Evolutionary conservation across 805 yeast species (phyloP), one percentile per base, ranked within the genome.

Genomic region (Starmerella tilneyi): DNA sequence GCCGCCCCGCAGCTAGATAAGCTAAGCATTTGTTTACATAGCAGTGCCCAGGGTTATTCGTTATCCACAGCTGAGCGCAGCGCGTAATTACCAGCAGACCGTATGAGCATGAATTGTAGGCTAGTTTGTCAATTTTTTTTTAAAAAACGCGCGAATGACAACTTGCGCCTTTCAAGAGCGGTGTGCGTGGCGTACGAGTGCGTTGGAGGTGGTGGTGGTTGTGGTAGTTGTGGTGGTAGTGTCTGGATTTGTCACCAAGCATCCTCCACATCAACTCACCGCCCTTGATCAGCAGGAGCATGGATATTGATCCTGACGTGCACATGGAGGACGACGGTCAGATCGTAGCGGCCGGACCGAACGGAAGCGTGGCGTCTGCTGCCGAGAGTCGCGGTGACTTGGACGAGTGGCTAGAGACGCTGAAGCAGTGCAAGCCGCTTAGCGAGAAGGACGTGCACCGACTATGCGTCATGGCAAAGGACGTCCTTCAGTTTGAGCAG

Each of bases 381-480:
- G 41, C 31, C 13, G 33, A 38, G 41, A 27, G 41, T 13, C 32
- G 41, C 46, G 39, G 74, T 70, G 52, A 84, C 61, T 70, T 88
- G 59, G 96, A 88, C 58, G 78, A 74, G 55, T 88, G 97, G 97
- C 81, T 88, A 55, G 94, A 81, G 56, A 81, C 78, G 59, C 69
- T 88, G 55, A 67, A 79, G 45, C 75, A 78, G 56, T 86, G 95
- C 64, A 84, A 85, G 65, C 86, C 92, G n/a, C 69, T 86, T 49
- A 68, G 78, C 31, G 95, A 86, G 65, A 79, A 76, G 36, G 85
- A 84, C 50, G 92, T 86, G 26, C 78, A 79, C 55, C 73, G 74
- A 61, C 70, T 86, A 54, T 86, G 96, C 63, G 78, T 76, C 51
- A 84, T 85, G 94, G 95, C 94, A 27, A 78, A 81, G 48, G 96